Evolutionary conservation across 768 basidiomycete species (phyloP).

Genomic region (Boletus fagicola): DNA sequence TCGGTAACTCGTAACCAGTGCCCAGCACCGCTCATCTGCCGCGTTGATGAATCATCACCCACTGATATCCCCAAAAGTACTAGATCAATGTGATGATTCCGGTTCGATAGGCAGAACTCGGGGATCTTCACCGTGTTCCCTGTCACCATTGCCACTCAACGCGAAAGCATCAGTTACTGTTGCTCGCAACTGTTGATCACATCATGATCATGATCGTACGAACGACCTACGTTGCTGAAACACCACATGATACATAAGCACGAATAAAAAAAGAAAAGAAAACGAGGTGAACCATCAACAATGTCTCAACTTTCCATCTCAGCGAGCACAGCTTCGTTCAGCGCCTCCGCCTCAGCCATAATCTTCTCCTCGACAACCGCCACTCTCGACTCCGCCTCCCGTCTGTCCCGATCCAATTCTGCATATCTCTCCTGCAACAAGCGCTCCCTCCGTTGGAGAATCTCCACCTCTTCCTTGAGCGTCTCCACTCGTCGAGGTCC

Average conservation of each 20-base stretch:
- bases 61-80: background rate
- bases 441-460: slow-evolving; percentile 72
- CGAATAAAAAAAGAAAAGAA: slow-evolving; percentile 8
- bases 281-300: background rate
- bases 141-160: background rate
- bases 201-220: background rate
- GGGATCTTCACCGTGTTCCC: background rate
- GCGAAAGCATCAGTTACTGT: background rate
- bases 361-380: slow-evolving; percentile 77
- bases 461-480: slow-evolving; percentile 87
- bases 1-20: background rate
- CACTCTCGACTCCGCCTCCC: slow-evolving; percentile 58
- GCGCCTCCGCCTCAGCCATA: slow-evolving; percentile 79
- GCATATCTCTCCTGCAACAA: slow-evolving; percentile 79
- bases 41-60: background rate
- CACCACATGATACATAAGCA: background rate
- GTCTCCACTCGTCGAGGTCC: slow-evolving; percentile 75
- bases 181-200: no score
- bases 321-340: slow-evolving; percentile 74
- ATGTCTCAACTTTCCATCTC: slow-evolving; percentile 46
- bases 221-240: background rate
- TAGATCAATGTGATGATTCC: background rate
- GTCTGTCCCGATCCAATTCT: slow-evolving; percentile 73
- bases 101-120: background rate
- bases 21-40: background rate